Base-by-base conservation (phyloP, 768 basidiomycete species). In the Calocera viscosa region DNA sequence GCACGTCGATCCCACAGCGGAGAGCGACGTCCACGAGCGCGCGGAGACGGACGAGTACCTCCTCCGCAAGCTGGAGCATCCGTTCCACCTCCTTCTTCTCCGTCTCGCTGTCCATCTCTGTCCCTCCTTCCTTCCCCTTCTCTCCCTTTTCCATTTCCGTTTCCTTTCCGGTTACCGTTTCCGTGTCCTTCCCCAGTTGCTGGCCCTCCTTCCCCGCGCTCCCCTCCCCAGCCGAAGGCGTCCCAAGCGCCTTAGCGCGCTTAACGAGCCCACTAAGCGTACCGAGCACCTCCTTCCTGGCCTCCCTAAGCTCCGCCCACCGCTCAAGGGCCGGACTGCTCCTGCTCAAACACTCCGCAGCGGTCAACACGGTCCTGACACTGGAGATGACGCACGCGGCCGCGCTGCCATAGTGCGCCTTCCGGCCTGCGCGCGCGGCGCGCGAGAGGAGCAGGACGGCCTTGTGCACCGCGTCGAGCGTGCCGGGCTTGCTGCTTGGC, bases 331-430 rank as follows among this genome's bases (percentile, higher is more conserved):
- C 77, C 0, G 82, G 81, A 0, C 91, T 88, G 69, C 95, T 91
- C 49, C 91, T 87, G 41, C 86, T 84, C 26, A 96, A 81, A 66
- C 91, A 94, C 67, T 89, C 89, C 17, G 91, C 86, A 12, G 88
- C 83, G 32, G 86, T 84, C 49, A 99, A 82, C 19, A 95, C 88
- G 32, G 87, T 84, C 34, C 94, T 88, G 60, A 98, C 92, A 65
- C 90, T 91, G 14, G 92, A 93, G 71, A 99, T 94, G 68, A 98
- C 89, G 76, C 87, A 94, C 16, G 94, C 94, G 0, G 94, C 91
- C 1, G 93, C 89, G 5, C 95, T 94, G 72, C 94, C 91, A 72
- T 92, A 94, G 76, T 98, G 95, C 1, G 86, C 78, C 30, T 84
- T 77, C 53, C 90, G 85, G 71, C 86, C 86, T n/a, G 84, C 80